These are phyloP conservation scores for Microbotryum saponariae DNA, from an alignment of 1,284 basidiomycete genomes.

Conservation along the genomic window DNA sequence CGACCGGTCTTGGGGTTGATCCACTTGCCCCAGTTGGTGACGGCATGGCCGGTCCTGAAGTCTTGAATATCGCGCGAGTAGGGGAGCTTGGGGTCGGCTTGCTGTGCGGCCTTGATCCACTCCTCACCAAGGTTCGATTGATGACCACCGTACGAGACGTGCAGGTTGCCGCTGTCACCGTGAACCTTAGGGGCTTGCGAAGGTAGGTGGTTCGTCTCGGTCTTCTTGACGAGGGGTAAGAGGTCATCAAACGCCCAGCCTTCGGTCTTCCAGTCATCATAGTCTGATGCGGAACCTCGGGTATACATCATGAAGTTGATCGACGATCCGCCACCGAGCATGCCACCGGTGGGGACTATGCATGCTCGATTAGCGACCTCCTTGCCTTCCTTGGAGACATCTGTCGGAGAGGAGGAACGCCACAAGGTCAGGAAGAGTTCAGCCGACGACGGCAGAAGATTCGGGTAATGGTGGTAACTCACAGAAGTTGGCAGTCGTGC, in stretches of 20 bases:
- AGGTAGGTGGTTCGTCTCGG: constrained; percentile 11
- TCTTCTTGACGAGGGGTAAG: constrained; percentile 7
- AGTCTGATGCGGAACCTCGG: constrained; percentile 8
- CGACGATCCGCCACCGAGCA: constrained; percentile 22
- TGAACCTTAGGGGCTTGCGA: constrained; percentile 3
- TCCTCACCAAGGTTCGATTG: constrained; percentile 4
- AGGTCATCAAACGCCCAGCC: constrained; percentile 12
- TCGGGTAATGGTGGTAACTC: no score
- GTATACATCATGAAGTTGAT: constrained; percentile 15
- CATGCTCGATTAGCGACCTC: constrained; percentile 51
- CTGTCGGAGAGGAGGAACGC: no score
- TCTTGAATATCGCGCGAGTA: constrained; percentile 10
- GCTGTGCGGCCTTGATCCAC: constrained; percentile 4
- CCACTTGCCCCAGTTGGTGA: constrained; percentile 9
- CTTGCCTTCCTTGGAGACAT: constrained; percentile 3
- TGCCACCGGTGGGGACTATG: constrained; percentile 53
- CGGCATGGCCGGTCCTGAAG: constrained; percentile 11
- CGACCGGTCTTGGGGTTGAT: constrained; percentile 7
- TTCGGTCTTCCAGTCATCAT: constrained; percentile 13
- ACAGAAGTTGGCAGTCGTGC: constrained; percentile 46
- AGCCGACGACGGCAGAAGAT: background rate
- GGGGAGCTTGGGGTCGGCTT: constrained; percentile 10
- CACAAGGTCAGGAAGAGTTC: no score
- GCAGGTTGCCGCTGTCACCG: constrained; percentile 6
- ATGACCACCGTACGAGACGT: constrained; percentile 11